Conservation (phyloP, 352 stramenopile genomes). For the Blastocystis sp. region DNA sequence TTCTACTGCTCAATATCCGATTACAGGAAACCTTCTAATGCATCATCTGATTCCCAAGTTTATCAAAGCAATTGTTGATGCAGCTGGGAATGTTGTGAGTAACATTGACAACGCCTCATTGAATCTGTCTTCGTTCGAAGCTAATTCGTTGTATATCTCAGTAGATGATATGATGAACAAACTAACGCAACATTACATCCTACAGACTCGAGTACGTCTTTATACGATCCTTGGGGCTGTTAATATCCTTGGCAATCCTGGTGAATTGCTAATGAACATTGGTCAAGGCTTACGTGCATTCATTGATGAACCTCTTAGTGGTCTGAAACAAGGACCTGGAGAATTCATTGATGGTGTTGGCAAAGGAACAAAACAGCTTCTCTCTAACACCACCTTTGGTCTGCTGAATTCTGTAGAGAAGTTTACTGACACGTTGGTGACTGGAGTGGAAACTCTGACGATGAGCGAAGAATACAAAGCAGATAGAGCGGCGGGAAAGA, state of each 20-base stretch:
- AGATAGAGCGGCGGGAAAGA: slow-evolving; percentile 66
- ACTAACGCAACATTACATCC: slow-evolving; percentile 77
- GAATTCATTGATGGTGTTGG: slow-evolving; percentile 76
- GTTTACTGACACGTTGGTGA: slow-evolving; percentile 78
- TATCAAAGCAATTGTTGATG: slow-evolving; percentile 44
- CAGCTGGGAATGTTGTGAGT: slow-evolving; percentile 68
- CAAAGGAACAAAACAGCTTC: slow-evolving; percentile 76
- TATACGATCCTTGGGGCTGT: slow-evolving; percentile 79
- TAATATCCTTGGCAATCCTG: slow-evolving; percentile 78
- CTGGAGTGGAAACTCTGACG: slow-evolving; percentile 75
- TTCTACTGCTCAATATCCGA: slow-evolving; percentile 29
- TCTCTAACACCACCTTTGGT: slow-evolving; percentile 76
- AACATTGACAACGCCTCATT: slow-evolving; percentile 77
- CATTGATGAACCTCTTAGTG: slow-evolving; percentile 79
- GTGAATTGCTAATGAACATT: slow-evolving; percentile 76
- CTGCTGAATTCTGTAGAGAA: slow-evolving; percentile 81
- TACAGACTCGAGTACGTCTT: slow-evolving; percentile 75
- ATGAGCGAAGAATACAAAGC: slow-evolving; percentile 80
- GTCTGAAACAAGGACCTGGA: slow-evolving; percentile 72
- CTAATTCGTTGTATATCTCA: slow-evolving; percentile 77
- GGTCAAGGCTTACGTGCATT: slow-evolving; percentile 78
- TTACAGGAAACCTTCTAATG: slow-evolving; percentile 6
- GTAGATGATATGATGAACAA: slow-evolving; percentile 73
- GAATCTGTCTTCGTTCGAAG: slow-evolving; percentile 76
- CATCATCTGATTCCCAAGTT: slow-evolving; percentile 14